These are phyloP conservation scores for Trametopsis cervina DNA, from an alignment of 768 basidiomycete genomes.

Conservation along the genomic window DNA sequence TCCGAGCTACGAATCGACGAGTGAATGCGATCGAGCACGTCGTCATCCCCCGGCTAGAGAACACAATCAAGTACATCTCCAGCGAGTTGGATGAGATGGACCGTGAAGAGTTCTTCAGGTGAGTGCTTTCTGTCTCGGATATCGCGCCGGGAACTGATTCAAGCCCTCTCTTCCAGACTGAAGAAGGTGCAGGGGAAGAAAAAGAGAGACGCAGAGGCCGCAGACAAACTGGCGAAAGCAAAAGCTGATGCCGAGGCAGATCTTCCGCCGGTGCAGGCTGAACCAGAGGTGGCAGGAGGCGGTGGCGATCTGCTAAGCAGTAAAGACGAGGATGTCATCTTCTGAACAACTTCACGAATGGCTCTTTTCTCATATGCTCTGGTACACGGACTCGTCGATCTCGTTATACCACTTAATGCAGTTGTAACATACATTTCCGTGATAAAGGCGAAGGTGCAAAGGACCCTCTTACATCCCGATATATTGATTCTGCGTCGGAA, in stretches of 20 bases:
- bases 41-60: conserved; percentile 90
- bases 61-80: conserved; percentile 96
- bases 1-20: conserved; percentile 96
- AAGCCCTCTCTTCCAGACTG: conserved; percentile 40
- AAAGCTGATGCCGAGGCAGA: conserved; percentile 9
- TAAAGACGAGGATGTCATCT: conserved; percentile 92
- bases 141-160: neutral
- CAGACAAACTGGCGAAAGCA: conserved; percentile 19
- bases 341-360: conserved; percentile 38
- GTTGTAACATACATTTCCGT: conserved; percentile 7
- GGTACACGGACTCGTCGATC: neutral
- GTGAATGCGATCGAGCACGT: conserved; percentile 99
- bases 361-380: neutral
- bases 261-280: neutral
- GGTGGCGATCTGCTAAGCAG: conserved; percentile 67
- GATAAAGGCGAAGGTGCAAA: conserved; percentile 1
- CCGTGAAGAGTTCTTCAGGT: conserved; percentile 91
- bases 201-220: conserved; percentile 60
- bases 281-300: conserved; percentile 26
- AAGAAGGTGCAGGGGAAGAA: conserved; percentile 99
- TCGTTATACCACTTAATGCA: conserved; percentile 10
- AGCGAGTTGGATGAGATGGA: conserved; percentile 99
- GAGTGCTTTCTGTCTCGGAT: neutral
- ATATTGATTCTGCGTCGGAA: conserved; percentile 1
- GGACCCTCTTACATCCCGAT: too few relatives aligned